Conservation (phyloP, 192 early-diverging fungal species). For the Backusella tuberculispora region DNA sequence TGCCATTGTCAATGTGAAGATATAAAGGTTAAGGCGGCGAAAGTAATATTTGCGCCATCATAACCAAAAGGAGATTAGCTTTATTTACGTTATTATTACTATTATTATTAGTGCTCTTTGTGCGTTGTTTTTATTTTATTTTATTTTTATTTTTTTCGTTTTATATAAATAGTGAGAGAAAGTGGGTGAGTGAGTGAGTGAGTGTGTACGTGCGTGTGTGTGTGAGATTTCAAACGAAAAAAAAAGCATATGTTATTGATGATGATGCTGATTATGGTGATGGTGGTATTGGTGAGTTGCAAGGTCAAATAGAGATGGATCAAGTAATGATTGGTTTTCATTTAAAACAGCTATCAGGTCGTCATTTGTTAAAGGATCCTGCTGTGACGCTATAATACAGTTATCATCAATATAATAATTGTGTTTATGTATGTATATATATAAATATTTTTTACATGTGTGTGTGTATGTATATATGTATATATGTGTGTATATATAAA, state of each 20-base stretch:
- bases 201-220: no score
- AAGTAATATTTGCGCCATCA: neutral
- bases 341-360: slow-evolving; percentile 7
- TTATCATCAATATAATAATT: neutral
- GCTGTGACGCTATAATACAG: slow-evolving; percentile 13
- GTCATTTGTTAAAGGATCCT: slow-evolving; percentile 9
- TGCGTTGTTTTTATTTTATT: neutral
- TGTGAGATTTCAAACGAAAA: no score
- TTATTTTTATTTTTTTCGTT: no score
- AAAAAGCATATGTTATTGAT: no score
- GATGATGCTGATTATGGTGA: no score
- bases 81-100: neutral
- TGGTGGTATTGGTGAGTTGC: no score
- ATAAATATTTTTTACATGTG: no score
- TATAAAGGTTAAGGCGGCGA: neutral
- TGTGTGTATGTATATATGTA: no score
- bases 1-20: slow-evolving; percentile 2
- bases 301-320: slow-evolving; percentile 8
- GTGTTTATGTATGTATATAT: neutral
- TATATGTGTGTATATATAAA: neutral
- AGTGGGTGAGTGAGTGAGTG: no score
- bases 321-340: slow-evolving; percentile 9
- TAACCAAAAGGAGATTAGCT: slow-evolving; percentile 6
- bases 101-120: no score
- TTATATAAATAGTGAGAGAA: neutral